Base-by-base conservation (phyloP, 2,329 filamentous ascomycete species). In the Sarocladium oryzae region DNA sequence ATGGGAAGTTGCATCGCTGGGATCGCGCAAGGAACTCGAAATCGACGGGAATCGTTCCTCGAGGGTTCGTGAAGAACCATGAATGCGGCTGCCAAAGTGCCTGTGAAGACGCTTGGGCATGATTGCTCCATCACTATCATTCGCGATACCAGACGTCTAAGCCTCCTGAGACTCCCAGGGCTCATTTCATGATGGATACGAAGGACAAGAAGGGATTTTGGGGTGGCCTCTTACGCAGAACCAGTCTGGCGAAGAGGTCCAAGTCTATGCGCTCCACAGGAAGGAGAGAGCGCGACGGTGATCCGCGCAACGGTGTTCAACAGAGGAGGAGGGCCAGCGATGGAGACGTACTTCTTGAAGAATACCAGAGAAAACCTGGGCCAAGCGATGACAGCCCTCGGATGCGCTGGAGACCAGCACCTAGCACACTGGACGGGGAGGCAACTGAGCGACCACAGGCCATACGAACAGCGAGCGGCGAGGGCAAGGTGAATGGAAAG, bases 191-290 rank as follows among this genome's bases (percentile, higher is more conserved):
- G 51, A 50, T 33, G 46, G 46, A 49, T 36, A 28, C 7, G 30
- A 49, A 49, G 46, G 46, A 49, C 20, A 49, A 49, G 32, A 49
- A 70, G 57, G 66, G 71, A 46, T 74, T 78, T 54, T 74, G 71
- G 72, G 67, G 69, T 28, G 68, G 67, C 54, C 64, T 82, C 51
- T 69, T 81, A 57, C 72, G 76, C 55, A 72, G 67, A 54, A 70
- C 70, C 54, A 76, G 72, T 61, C 66, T 68, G 4, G 43, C 28
- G 15, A 33, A 30, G 43, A 32, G 43, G 43, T 48, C 43, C 3
- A 48, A 48, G 20, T 48, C 43, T 4, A 48, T 26, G 16, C 43
- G 43, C 10, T 32, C 28, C 16, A 4, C 43, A 21, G 18, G 28
- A 11, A 24, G 26, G 8, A n/a, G 40, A 6, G 9, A 7, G 11